Evolutionary conservation across 2,329 filamentous ascomycete species (phyloP), one percentile per base, ranked within the genome.

Genomic region (Akanthomyces lecanii): DNA sequence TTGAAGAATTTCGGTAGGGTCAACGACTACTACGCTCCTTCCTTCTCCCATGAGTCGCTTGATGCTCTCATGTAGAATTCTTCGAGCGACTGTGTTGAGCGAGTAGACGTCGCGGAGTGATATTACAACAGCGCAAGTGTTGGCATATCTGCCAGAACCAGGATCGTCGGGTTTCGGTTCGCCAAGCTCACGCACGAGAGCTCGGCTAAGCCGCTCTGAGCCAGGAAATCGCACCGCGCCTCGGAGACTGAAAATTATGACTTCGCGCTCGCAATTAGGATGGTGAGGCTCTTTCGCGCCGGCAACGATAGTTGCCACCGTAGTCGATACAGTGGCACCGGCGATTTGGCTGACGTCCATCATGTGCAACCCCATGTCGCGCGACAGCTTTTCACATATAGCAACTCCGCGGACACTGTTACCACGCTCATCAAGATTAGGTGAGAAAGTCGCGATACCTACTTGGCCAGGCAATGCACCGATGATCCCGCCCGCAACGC

Each of bases 281-380:
- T 70, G 65, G 18, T 72, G 65, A 3, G 68, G 69, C 2, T 73
- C 69, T 10, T 56, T 45, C 4, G 66, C 64, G 5, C 71, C 71
- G 1, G 69, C 65, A 6, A 72, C 65, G 38, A 75, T 71, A 4
- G 71, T 74, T 6, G 70, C 69, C 8, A 72, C 67, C 1, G 70
- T 68, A 2, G 70, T 72, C 7, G 68, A 68, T 4, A 72, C 71
- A 0, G 71, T 74, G 0, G 72, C 71, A 18, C 68, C 58, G 5
- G 69, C 69, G 18, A 74, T 72, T 56, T 74, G 72, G 62, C 70
- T 72, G 2, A 72, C 71, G 25, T 74, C 72, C 72, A 74, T 74
- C 72, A 74, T 74, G 64, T 74, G 72, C 47, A 74, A 66, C 7
- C 72, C 72, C 72, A 74, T 73, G 12, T 74, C 72, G 7, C 66